Evolutionary conservation across 257 asterid species (phyloP), one percentile per base, ranked within the genome.

Genomic region (Salvia hispanica): DNA sequence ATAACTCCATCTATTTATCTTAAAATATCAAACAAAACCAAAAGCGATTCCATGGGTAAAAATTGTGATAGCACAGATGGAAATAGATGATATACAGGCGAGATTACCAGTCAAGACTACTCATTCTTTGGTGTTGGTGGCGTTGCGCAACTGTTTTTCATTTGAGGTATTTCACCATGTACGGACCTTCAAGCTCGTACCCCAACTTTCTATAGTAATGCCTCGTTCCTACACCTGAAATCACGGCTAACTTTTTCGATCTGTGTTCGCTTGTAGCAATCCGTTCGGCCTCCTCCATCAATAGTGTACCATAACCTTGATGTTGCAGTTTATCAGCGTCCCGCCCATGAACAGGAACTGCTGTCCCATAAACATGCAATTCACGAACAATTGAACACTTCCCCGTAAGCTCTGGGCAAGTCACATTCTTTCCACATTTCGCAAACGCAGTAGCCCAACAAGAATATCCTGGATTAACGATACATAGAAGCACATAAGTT

Each of bases 141-240:
- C 39, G 8, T 10, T 18, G 36, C 58, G 5, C 13, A 31, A 28
- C 39, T 5, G 46, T 6, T 25, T 7, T 21, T 73, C 60, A 67
- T 11, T 73, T 44, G 65, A 91, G 93, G 77, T 78, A 74, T 80
- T 94, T 94, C 54, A 94, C 96, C 97, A 91, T 94, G 88, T 88
- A 94, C 50, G 96, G 97, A 62, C 99, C 99, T 84, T 94, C 99
- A 55, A 94, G 96, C 80, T 88, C 97, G 60, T 91, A 94, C 3
- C 99, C 97, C 81, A 94, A 76, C 77, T 91, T 94, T 74, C 99
- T 79, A 71, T 94, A 94, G 84, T 91, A 91, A 81, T 94, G 96
- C 46, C 97, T 83, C 25, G 99, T 94, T 45, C 99, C 99, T 33
- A 94, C 99, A 9, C 99, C 97, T 7, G 97, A 94, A 57, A 94